Evolutionary conservation across 192 early-diverging fungal genomes (phyloP).

Genomic region (Chytriomyces sp.): DNA sequence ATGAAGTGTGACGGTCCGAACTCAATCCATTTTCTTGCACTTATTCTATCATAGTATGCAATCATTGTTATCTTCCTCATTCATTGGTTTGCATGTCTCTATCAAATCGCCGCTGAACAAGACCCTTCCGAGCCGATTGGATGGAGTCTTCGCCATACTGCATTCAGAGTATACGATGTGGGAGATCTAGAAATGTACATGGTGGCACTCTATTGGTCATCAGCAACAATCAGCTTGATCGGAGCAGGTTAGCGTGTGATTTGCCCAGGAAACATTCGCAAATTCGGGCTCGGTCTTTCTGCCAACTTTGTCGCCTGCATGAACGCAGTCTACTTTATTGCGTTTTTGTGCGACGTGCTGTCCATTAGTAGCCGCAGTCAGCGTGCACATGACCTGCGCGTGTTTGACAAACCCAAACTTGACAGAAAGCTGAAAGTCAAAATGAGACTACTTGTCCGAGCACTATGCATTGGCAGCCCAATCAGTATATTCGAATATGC

Average conservation of each 20-base stretch:
- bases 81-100: constrained; percentile 58
- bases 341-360: constrained; percentile 38
- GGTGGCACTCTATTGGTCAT: constrained; percentile 45
- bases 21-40: no score
- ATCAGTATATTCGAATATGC: constrained; percentile 38
- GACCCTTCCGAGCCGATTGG: constrained; percentile 39
- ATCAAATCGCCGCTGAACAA: constrained; percentile 43
- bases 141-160: constrained; percentile 41
- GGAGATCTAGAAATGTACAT: constrained; percentile 39
- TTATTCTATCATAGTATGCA: constrained; percentile 33
- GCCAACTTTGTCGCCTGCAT: constrained; percentile 47
- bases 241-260: constrained; percentile 32
- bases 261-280: constrained; percentile 34
- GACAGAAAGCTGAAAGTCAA: constrained; percentile 47
- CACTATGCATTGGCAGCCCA: constrained; percentile 45
- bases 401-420: constrained; percentile 49
- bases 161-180: background rate
- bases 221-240: constrained; percentile 41
- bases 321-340: constrained; percentile 44
- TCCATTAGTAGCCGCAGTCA: constrained; percentile 29
- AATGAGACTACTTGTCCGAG: constrained; percentile 47
- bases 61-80: constrained; percentile 47
- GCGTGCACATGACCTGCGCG: constrained; percentile 45
- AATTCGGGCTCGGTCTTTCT: constrained; percentile 44
- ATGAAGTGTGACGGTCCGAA: no score